Evolutionary conservation across 139 green algal genomes (phyloP), one percentile per base, ranked within the genome.

Genomic region (Tetradesmus lagerheimii): DNA sequence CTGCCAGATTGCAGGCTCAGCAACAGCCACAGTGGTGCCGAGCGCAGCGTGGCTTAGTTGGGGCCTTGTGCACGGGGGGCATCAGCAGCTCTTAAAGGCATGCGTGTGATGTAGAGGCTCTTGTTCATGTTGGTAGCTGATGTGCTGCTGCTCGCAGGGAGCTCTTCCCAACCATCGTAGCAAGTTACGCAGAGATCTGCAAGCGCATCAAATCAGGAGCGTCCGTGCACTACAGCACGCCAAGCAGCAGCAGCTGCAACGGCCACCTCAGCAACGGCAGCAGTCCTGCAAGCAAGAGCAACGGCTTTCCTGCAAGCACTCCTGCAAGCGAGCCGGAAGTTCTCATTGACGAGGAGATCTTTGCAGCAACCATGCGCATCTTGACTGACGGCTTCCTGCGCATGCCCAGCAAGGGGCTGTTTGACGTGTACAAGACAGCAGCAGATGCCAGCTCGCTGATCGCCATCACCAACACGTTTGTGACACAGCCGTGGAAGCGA

Each of bases 401-500:
- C 15, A 89, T 89, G 43, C 85, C 85, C 0, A 25, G 31, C 8
- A 3, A 88, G 64, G 43, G 45, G 20, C 34, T 37, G 15, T 83
- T 89, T 83, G 85, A 89, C 18, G 31, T 77, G 9, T 43, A 84
- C 37, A 34, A 84, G 6, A 43, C 47, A 35, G 85, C 85, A 53
- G 85, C 34, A 43, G 85, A 62, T 29, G 85, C 31, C 16, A 38
- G 29, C 31, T 37, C 29, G 27, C 31, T 89, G 41, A 43, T 89
- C 8, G 85, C 71, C 23, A 89, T 89, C 38, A 82, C 77, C 20
- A 89, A 89, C 45, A 84, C 71, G 6, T 89, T 89, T 50, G 23
- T 89, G 15, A 77, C 85, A 15, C 85, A 89, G 34, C 85, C 85
- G 1, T 89, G 85, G 85, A 89, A 89, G 71, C 53, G 64, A 4